A percentile compares a stretch with the other conserved stretches of the same genome.
Evolutionary conservation across 495 filamentous ascomycete species (phyloP).

Genomic region (Lasiosphaeris hirsuta): DNA sequence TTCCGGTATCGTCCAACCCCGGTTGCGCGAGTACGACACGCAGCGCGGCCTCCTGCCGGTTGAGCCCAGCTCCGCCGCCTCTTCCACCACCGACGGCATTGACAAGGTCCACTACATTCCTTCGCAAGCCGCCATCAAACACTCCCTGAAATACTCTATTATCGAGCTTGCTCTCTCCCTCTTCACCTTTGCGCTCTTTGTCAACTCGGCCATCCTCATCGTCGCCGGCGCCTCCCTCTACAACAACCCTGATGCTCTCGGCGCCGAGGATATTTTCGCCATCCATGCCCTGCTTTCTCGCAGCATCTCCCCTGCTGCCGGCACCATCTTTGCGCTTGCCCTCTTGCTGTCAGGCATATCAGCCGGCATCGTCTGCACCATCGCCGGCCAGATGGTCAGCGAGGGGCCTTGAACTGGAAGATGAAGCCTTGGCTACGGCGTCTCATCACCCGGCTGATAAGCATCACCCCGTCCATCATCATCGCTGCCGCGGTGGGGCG

Average conservation of each 20-base stretch:
- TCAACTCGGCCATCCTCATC: conserved; percentile 88
- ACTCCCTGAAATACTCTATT: conserved; percentile 79
- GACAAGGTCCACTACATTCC: conserved; percentile 68
- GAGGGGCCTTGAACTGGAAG: conserved; percentile 61
- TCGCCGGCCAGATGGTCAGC: conserved; percentile 57
- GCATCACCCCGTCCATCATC: conserved; percentile 72
- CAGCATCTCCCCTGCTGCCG: conserved; percentile 68
- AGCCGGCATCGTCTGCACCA: conserved; percentile 58
- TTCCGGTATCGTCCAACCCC: conserved; percentile 81
- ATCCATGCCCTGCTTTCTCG: conserved; percentile 73
- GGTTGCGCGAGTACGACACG: conserved; percentile 74
- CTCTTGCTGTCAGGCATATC: conserved; percentile 51
- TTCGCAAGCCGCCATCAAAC: conserved; percentile 69
- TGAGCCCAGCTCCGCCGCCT: conserved; percentile 21
- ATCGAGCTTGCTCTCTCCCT: conserved; percentile 70
- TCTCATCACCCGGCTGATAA: conserved; percentile 56
- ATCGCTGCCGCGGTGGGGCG: conserved; percentile 65
- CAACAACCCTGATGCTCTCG: conserved; percentile 49
- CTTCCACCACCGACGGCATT: conserved; percentile 24
- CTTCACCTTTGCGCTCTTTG: conserved; percentile 91
- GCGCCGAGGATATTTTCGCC: conserved; percentile 70
- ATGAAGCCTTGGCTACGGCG: conserved; percentile 50
- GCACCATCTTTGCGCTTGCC: conserved; percentile 55
- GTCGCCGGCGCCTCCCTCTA: conserved; percentile 79
- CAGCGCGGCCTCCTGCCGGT: conserved; percentile 53